Evolutionary conservation across 2,329 filamentous ascomycete genomes (phyloP).

Genomic region (Cladosporium austrohemisphaericum): DNA sequence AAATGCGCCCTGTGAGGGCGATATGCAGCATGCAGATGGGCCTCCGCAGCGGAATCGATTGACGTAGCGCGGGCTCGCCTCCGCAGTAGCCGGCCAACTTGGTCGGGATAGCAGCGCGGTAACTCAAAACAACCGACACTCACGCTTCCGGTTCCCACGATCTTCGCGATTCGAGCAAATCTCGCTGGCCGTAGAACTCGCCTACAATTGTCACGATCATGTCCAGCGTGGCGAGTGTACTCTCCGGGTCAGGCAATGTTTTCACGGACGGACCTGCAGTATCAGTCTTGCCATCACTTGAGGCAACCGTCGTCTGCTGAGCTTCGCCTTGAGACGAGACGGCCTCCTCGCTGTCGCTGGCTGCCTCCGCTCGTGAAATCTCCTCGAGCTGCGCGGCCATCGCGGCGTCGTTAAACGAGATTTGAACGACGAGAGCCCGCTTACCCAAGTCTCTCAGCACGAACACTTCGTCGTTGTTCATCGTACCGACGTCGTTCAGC

Average conservation of each 20-base stretch:
- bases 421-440: slow-evolving; percentile 50
- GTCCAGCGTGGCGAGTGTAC: slow-evolving; percentile 65
- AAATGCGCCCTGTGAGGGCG: neutral
- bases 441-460: slow-evolving; percentile 76
- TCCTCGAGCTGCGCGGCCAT: slow-evolving; percentile 27
- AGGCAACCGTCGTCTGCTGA: slow-evolving; percentile 9
- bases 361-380: slow-evolving; percentile 11
- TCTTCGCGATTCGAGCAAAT: slow-evolving; percentile 69
- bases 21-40: neutral
- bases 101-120: neutral
- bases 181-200: slow-evolving; percentile 84
- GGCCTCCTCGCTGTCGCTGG: neutral
- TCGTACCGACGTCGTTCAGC: slow-evolving; percentile 63
- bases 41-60: neutral
- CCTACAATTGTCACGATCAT: slow-evolving; percentile 88
- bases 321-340: slow-evolving; percentile 2
- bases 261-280: slow-evolving; percentile 20
- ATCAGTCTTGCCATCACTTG: slow-evolving; percentile 13
- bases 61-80: neutral
- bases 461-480: slow-evolving; percentile 72
- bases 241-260: slow-evolving; percentile 26
- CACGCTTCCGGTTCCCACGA: slow-evolving; percentile 23
- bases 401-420: slow-evolving; percentile 26
- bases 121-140: neutral
- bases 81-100: slow-evolving; percentile 10